Conservation (phyloP, 495 filamentous ascomycete genomes). For the Recurvomyces mirabilis region DNA sequence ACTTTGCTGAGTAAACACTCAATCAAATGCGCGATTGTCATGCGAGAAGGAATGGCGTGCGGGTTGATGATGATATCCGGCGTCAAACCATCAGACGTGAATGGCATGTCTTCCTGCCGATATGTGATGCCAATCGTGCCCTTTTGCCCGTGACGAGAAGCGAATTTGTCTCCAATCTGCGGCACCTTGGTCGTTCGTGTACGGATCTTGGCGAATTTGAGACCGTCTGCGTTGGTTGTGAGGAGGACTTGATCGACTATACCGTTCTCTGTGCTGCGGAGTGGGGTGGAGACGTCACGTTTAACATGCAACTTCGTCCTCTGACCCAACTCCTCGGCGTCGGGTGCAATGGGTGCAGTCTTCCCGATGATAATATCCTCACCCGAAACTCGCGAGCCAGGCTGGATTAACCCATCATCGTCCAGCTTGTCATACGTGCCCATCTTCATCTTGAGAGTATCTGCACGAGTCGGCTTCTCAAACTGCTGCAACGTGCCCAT, state of each 20-base stretch:
- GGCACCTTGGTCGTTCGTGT: constrained; percentile 96
- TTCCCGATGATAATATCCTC: constrained; percentile 99
- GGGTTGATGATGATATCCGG: constrained; percentile 99
- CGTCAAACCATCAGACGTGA: constrained; percentile 78
- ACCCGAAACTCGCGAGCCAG: constrained; percentile 85
- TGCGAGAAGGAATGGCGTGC: constrained; percentile 98
- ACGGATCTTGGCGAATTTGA: constrained; percentile 90
- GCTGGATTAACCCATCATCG: constrained; percentile 84
- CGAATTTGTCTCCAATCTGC: constrained; percentile 99
- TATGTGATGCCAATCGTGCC: constrained; percentile 98
- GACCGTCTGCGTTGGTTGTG: constrained; percentile 80
- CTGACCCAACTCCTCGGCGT: constrained; percentile 88
- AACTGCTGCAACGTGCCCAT: constrained; percentile 82
- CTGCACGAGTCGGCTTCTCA: constrained; percentile 80
- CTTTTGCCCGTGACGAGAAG: constrained; percentile 97
- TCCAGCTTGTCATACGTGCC: constrained; percentile 98
- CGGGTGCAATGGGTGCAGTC: constrained; percentile 83
- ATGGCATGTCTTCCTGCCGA: constrained; percentile 97
- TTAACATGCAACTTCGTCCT: constrained; percentile 81
- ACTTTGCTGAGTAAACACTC: constrained; percentile 97
- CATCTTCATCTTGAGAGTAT: constrained; percentile 82
- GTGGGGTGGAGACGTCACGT: constrained; percentile 85
- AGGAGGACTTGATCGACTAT: constrained; percentile 89
- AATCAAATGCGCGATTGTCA: constrained; percentile 99
- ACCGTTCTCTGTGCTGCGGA: constrained; percentile 90